phyloP scores from a whole-genome alignment of 208 protist genomes.

The Strigomonas culicis region DNA sequence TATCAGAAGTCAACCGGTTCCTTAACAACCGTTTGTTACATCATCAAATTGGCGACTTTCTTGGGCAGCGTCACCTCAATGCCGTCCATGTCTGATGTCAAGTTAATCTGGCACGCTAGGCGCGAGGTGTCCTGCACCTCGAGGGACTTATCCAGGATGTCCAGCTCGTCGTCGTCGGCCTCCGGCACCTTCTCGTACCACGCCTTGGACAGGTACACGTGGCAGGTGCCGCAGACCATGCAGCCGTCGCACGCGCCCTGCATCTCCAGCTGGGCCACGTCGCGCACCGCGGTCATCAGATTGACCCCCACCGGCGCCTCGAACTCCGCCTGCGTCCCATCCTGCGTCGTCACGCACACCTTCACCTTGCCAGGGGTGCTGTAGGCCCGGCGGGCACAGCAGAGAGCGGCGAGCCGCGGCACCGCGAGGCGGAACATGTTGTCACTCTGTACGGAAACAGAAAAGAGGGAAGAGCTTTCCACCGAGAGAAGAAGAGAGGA shows the following conservation, averaged over 20 bases:
- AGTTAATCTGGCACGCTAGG: conserved; percentile 69
- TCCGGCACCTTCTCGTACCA: conserved; percentile 72
- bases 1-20: too few relatives aligned
- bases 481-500: background rate
- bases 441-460: background rate
- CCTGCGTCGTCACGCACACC: conserved; percentile 29
- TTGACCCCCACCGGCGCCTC: conserved; percentile 53
- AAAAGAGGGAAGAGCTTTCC: background rate
- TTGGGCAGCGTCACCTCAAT: conserved; percentile 58
- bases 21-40: conserved; percentile 12
- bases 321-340: conserved; percentile 29
- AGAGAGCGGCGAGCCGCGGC: background rate
- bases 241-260: conserved; percentile 93
- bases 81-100: conserved; percentile 55
- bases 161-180: conserved; percentile 78
- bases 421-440: conserved; percentile 2
- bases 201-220: conserved; percentile 85
- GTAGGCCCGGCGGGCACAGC: conserved; percentile 5
- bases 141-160: conserved; percentile 74
- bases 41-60: conserved; percentile 37
- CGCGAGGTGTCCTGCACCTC: conserved; percentile 60
- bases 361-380: conserved; percentile 44
- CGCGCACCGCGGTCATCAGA: conserved; percentile 89
- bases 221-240: conserved; percentile 94
- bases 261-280: conserved; percentile 90